These are phyloP conservation scores for Microsporum audouinii DNA, from an alignment of 2,329 filamentous ascomycete species.

Conservation along the genomic window DNA sequence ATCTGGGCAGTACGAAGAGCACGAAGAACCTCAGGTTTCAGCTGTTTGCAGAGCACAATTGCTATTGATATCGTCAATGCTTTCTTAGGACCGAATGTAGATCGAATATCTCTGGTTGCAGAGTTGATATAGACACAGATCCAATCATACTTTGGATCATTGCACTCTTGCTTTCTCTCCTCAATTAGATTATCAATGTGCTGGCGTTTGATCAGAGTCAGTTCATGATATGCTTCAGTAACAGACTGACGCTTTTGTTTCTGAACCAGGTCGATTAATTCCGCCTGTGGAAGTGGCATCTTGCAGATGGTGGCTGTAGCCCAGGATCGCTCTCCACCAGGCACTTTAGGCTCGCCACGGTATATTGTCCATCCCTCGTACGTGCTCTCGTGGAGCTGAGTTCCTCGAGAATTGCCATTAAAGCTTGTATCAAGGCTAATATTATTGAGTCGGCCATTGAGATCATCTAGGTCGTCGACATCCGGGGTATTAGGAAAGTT, in stretches of 20 bases:
- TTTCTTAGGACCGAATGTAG: not conserved
- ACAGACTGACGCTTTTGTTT: slow-evolving; percentile 22
- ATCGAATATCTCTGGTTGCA: slow-evolving; percentile 19
- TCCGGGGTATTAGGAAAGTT: not conserved
- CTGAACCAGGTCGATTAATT: slow-evolving; percentile 23
- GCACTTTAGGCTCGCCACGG: slow-evolving; percentile 20
- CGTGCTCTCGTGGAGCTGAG: not conserved
- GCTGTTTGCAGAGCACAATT: not conserved
- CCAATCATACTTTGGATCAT: slow-evolving; percentile 26
- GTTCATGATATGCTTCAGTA: slow-evolving; percentile 21
- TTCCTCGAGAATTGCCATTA: not conserved
- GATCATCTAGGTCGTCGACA: slow-evolving; percentile 5
- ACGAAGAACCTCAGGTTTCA: not conserved
- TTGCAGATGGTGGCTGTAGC: slow-evolving; percentile 19
- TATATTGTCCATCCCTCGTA: slow-evolving; percentile 29
- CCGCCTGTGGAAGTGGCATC: slow-evolving; percentile 25
- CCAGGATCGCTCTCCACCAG: slow-evolving; percentile 25
- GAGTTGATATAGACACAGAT: slow-evolving; percentile 27
- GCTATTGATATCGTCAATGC: not conserved
- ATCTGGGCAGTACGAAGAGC: not conserved
- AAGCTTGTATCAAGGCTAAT: slow-evolving; percentile 7
- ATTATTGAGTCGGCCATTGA: slow-evolving; percentile 9
- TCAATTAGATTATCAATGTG: slow-evolving; percentile 29
- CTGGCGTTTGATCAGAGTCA: slow-evolving; percentile 21
- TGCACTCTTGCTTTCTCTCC: slow-evolving; percentile 19